Evolutionary conservation across 257 asterid genomes (phyloP).

Genomic region (Perilla frutescens): DNA sequence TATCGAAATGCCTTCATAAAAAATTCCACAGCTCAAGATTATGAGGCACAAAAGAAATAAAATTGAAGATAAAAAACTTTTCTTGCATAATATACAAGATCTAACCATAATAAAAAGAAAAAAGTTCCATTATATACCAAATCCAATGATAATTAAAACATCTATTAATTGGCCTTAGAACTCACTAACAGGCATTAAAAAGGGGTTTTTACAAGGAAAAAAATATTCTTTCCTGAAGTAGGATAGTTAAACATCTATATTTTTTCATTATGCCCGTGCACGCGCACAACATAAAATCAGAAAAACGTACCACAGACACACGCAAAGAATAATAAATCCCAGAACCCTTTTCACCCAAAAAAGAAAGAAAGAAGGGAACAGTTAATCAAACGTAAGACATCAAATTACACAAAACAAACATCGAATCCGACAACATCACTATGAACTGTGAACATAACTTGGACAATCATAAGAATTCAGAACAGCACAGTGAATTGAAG

Average conservation of each 20-base stretch:
- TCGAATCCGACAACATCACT: slow-evolving; percentile 24
- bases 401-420: neutral
- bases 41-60: too few species aligned
- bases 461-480: neutral
- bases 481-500: neutral
- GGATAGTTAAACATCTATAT: neutral
- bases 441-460: neutral
- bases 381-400: neutral
- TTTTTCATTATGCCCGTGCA: neutral
- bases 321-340: neutral
- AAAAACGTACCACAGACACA: neutral
- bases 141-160: neutral
- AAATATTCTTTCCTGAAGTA: neutral
- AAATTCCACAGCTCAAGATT: neutral
- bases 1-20: slow-evolving; percentile 7
- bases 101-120: neutral
- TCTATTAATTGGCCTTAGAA: neutral
- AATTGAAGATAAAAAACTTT: neutral
- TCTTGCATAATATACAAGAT: neutral
- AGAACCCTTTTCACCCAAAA: slow-evolving; percentile 15
- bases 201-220: neutral
- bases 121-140: neutral
- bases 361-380: neutral
- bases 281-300: too few species aligned
- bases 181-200: neutral